These are phyloP conservation scores for Pseudopyrenochaeta lycopersici DNA, from an alignment of 2,329 filamentous ascomycete species.

Conservation along the genomic window DNA sequence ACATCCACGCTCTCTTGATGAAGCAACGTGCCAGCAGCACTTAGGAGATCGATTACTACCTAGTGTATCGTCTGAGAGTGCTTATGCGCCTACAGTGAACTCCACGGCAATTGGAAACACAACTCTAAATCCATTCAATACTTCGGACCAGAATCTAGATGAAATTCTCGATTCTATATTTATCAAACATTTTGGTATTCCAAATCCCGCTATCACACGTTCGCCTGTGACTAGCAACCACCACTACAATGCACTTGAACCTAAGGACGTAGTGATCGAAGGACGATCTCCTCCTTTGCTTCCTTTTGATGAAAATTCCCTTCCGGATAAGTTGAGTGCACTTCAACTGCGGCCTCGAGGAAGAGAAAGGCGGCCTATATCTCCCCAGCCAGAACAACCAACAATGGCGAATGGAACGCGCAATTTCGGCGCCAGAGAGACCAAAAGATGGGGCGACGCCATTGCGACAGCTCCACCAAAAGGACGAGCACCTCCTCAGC, in stretches of 20 bases:
- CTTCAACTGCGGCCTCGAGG: neutral
- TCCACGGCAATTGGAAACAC: too few relatives aligned
- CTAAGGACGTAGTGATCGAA: neutral
- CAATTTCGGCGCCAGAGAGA: neutral
- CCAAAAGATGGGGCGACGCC: conserved; percentile 6
- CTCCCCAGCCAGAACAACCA: neutral
- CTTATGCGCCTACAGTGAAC: too few relatives aligned
- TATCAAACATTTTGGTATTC: conserved; percentile 3
- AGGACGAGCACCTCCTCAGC: neutral
- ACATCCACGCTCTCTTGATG: too few relatives aligned
- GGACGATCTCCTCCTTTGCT: too few relatives aligned
- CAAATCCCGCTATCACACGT: neutral
- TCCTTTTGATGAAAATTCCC: neutral
- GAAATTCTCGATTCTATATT: neutral
- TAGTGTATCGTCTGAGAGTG: too few relatives aligned
- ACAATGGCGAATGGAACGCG: neutral
- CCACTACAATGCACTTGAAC: neutral
- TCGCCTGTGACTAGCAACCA: neutral
- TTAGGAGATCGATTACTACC: too few relatives aligned
- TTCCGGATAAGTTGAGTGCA: neutral
- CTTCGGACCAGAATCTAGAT: neutral
- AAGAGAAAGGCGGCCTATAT: neutral
- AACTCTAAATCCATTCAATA: too few relatives aligned
- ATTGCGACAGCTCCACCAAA: neutral
- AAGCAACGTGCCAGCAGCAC: too few relatives aligned